Percentiles rank a stretch among this genome's conserved stretches.
These are phyloP conservation scores for Tuctoria greenei DNA, from an alignment of 176 grass and related monocot genomes.

Conservation along the genomic window DNA sequence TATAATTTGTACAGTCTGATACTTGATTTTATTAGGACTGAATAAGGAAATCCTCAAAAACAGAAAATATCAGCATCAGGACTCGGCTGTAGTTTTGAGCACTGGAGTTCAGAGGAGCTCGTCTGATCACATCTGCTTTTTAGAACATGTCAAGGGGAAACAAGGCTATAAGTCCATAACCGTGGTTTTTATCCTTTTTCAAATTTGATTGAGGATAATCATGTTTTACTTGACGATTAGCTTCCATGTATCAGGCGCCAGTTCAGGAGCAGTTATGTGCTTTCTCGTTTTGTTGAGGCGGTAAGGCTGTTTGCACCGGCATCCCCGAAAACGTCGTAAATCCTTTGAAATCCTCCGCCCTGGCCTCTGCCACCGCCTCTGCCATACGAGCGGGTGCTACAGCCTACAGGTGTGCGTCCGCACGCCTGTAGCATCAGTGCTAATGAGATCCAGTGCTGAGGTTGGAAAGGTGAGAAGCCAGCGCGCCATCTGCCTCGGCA, in stretches of 20 bases:
- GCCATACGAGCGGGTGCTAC: too few relatives aligned
- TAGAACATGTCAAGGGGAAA: neutral
- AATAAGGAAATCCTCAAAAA: neutral
- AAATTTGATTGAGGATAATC: neutral
- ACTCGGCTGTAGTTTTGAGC: neutral
- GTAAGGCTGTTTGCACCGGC: too few relatives aligned
- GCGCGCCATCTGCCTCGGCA: neutral
- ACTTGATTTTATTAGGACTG: neutral
- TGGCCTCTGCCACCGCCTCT: too few relatives aligned
- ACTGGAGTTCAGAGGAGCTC: neutral
- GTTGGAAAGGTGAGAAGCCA: neutral
- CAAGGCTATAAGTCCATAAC: neutral
- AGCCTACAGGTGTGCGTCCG: too few relatives aligned
- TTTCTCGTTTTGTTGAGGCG: neutral
- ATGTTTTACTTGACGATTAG: neutral
- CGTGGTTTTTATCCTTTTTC: neutral
- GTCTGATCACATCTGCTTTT: neutral
- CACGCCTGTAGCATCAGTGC: too few relatives aligned
- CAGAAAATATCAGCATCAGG: neutral
- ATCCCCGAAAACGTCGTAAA: too few relatives aligned
- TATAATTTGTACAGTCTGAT: neutral
- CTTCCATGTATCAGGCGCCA: neutral
- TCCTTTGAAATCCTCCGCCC: too few relatives aligned
- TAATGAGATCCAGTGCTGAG: neutral
- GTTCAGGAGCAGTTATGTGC: neutral